These are phyloP conservation scores for Chaetomium strumarium DNA, from an alignment of 2,329 filamentous ascomycete species.

Conservation along the genomic window DNA sequence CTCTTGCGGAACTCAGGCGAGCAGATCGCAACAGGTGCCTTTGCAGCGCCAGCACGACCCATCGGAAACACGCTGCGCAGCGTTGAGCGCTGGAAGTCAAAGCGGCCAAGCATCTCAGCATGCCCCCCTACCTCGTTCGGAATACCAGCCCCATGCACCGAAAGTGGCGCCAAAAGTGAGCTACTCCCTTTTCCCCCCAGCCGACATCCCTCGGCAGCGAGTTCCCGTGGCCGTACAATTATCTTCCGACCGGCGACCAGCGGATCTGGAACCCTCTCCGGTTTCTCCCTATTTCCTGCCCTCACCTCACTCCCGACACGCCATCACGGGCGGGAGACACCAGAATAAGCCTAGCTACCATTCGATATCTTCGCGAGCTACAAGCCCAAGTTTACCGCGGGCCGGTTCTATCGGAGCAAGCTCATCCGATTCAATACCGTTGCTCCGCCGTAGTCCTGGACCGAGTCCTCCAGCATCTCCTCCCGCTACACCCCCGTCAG, in stretches of 20 bases:
- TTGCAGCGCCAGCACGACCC: background rate
- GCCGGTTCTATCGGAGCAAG: constrained; percentile 1
- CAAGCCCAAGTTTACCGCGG: background rate
- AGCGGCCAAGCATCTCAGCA: constrained; percentile 1
- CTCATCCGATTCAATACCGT: constrained; percentile 11
- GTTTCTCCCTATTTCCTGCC: background rate
- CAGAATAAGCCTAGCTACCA: background rate
- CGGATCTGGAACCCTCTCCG: constrained; percentile 2
- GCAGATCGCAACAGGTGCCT: background rate
- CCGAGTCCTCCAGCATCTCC: constrained; percentile 12
- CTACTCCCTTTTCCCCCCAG: constrained; percentile 23
- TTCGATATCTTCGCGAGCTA: background rate
- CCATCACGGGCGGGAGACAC: background rate
- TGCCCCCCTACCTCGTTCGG: background rate
- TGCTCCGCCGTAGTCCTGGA: constrained; percentile 1
- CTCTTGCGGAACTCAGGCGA: background rate
- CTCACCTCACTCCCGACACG: background rate
- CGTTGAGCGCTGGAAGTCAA: background rate
- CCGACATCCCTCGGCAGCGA: background rate
- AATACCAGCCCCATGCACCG: constrained; percentile 10
- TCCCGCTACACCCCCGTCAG: background rate
- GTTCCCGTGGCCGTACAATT: background rate
- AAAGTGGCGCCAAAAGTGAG: constrained; percentile 11
- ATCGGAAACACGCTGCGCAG: background rate
- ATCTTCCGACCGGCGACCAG: background rate